A percentile compares a stretch with the other conserved stretches of the same genome.
Evolutionary conservation across 495 filamentous ascomycete genomes (phyloP).

Genomic region (Glarea lozoyensis): DNA sequence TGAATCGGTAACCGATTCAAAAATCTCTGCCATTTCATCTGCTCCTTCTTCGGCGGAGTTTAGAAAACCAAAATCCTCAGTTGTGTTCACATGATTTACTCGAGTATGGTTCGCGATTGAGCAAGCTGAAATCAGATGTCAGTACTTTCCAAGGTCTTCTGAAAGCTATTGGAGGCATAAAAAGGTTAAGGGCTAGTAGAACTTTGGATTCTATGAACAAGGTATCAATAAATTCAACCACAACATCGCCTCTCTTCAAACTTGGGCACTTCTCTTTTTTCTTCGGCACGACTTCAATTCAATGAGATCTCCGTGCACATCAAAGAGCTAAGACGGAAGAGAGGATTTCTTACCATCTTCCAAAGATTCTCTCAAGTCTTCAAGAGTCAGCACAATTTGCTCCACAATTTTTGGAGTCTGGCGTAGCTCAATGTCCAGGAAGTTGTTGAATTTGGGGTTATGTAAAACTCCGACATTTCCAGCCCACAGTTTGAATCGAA

Average conservation of each 20-base stretch:
- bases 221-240: too few relatives aligned
- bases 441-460: constrained; percentile 3
- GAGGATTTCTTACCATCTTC: constrained; percentile 15
- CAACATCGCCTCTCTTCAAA: too few relatives aligned
- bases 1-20: constrained; percentile 15
- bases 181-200: too few relatives aligned
- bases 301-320: too few relatives aligned
- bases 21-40: constrained; percentile 15
- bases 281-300: too few relatives aligned
- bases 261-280: too few relatives aligned
- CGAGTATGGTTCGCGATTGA: background rate
- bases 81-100: background rate
- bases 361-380: constrained; percentile 17
- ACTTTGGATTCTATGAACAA: too few relatives aligned
- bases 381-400: constrained; percentile 16
- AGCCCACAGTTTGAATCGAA: constrained; percentile 35
- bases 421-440: constrained; percentile 21
- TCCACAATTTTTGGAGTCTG: constrained; percentile 17
- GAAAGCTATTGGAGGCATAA: too few relatives aligned
- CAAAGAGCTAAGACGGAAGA: too few relatives aligned
- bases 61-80: background rate
- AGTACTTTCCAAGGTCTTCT: too few relatives aligned
- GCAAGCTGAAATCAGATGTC: background rate
- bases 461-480: constrained; percentile 36
- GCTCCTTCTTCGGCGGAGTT: background rate